phyloP scores from a whole-genome alignment of 2,329 filamentous ascomycete species.

The Fusarium sp. region DNA sequence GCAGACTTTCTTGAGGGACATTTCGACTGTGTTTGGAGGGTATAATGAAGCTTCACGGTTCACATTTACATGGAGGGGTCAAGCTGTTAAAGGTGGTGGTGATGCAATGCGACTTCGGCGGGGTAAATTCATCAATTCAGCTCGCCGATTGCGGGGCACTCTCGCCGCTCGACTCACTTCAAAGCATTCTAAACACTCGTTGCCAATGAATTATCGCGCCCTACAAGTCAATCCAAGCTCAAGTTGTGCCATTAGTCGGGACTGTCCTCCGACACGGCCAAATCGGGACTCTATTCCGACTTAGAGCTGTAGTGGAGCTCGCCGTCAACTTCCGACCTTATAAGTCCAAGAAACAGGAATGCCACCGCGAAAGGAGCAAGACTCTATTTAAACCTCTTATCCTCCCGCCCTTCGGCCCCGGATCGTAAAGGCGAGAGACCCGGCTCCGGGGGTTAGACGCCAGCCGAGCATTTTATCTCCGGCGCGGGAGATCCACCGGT shows the following conservation, averaged over 20 bases:
- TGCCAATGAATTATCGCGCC: too few species aligned
- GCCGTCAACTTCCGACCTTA: constrained; percentile 16
- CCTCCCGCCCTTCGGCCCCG: neutral
- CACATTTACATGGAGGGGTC: neutral
- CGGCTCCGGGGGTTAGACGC: neutral
- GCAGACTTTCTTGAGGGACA: constrained; percentile 52
- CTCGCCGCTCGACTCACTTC: neutral
- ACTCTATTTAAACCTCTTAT: neutral
- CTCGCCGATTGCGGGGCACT: constrained; percentile 26
- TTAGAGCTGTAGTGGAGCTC: neutral
- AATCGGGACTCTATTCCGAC: constrained; percentile 29
- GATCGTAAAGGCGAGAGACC: neutral
- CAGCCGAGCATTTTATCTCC: constrained; percentile 13
- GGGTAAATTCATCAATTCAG: constrained; percentile 23
- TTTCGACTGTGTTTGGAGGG: too few species aligned
- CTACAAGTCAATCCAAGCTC: too few species aligned
- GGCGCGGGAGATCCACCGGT: constrained; percentile 33
- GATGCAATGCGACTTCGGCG: constrained; percentile 23
- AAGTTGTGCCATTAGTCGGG: constrained; percentile 13
- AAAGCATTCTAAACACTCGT: neutral
- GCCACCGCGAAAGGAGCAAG: neutral
- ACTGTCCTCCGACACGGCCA: constrained; percentile 15
- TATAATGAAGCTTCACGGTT: neutral
- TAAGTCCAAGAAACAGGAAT: constrained; percentile 4
- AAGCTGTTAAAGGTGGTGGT: constrained; percentile 1